Conservation (phyloP, 2,329 filamentous ascomycete species). For the Pseudodiploospora longispora region DNA sequence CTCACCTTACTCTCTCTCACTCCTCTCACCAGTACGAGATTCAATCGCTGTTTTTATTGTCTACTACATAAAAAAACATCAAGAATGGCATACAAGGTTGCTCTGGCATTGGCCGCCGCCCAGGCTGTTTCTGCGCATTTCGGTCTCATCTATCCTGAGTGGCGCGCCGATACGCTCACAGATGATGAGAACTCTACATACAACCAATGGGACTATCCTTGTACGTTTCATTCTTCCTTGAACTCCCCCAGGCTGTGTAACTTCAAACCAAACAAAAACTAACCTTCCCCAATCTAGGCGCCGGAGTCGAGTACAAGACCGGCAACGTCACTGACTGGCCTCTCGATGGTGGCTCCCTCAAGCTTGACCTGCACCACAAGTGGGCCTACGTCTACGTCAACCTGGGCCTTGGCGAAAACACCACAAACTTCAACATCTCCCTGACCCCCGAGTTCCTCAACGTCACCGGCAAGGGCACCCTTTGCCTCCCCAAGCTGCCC, state of each 20-base stretch:
- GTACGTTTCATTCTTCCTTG: conserved; percentile 24
- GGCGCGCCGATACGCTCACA: conserved; percentile 40
- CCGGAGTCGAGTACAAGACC: conserved; percentile 34
- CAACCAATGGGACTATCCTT: conserved; percentile 44
- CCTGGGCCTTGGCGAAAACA: conserved; percentile 40
- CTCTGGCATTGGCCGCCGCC: conserved; percentile 26
- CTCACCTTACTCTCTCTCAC: too few species aligned
- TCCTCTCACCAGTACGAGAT: too few species aligned
- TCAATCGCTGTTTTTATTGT: conserved; percentile 8
- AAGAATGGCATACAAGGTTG: conserved; percentile 13
- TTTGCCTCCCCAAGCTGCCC: conserved; percentile 55
- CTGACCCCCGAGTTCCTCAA: conserved; percentile 52
- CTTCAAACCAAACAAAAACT: neutral
- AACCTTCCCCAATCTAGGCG: conserved; percentile 27
- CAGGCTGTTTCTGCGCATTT: conserved; percentile 40
- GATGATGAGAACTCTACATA: conserved; percentile 29
- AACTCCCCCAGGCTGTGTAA: neutral
- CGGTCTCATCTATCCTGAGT: conserved; percentile 36
- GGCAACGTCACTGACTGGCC: conserved; percentile 47
- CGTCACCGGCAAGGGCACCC: conserved; percentile 51
- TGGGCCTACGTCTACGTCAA: conserved; percentile 48
- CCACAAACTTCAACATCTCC: conserved; percentile 60
- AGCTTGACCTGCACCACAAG: conserved; percentile 41
- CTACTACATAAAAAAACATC: neutral
- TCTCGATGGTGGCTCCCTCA: conserved; percentile 38